Conservation (phyloP, 2,329 filamentous ascomycete species). For the Talaromyces sp. region DNA sequence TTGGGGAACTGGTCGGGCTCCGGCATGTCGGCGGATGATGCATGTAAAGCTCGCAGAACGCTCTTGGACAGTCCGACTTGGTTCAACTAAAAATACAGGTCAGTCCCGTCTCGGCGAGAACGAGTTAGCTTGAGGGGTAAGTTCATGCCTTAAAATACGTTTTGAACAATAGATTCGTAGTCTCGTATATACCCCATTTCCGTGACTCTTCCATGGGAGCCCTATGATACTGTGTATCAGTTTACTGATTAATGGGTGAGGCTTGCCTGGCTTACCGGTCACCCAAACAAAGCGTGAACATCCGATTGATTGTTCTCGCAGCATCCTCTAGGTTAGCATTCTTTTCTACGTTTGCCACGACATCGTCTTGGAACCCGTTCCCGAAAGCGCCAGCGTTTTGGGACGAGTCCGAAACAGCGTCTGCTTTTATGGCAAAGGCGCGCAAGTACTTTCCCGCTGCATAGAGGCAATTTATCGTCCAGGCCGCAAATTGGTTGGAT, state of each 20-base stretch:
- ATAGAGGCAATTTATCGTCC: conserved; percentile 91
- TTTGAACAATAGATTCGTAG: conserved; percentile 93
- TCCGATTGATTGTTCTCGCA: conserved; percentile 81
- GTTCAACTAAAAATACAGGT: conserved; percentile 55
- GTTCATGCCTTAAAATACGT: conserved; percentile 76
- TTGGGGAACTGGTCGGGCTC: conserved; percentile 73
- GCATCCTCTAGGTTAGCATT: conserved; percentile 87
- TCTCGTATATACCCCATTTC: conserved; percentile 97
- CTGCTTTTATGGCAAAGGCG: conserved; percentile 84
- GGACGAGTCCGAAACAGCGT: conserved; percentile 55
- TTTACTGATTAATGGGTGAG: not conserved
- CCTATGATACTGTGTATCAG: conserved; percentile 39
- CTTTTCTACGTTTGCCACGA: conserved; percentile 69
- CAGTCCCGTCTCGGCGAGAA: not conserved
- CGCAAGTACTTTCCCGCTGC: conserved; percentile 80
- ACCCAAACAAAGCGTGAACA: conserved; percentile 84
- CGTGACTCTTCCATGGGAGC: conserved; percentile 80
- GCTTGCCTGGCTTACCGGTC: conserved; percentile 61
- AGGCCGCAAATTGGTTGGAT: conserved; percentile 70
- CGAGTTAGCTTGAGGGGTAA: not conserved
- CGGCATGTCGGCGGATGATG: conserved; percentile 75
- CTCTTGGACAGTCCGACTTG: conserved; percentile 85
- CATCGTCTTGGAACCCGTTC: conserved; percentile 68
- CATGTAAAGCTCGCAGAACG: conserved; percentile 75
- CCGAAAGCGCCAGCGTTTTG: conserved; percentile 44